Base-by-base conservation (phyloP, 2,329 filamentous ascomycete genomes). In the Colletotrichum zoysiae region DNA sequence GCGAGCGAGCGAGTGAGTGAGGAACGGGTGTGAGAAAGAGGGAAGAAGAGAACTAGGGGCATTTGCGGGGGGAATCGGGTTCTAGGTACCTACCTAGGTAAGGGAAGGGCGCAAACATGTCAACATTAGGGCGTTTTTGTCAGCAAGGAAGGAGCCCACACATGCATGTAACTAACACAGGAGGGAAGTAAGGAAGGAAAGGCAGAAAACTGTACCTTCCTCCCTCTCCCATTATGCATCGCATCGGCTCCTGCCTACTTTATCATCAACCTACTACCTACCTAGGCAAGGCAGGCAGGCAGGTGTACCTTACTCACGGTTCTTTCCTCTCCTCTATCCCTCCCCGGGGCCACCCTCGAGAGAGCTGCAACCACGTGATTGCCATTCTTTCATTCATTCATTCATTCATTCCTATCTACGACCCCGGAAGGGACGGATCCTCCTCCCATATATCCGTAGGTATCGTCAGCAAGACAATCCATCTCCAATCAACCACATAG, bases 91-190 rank as follows among this genome's bases (percentile, higher is more conserved):
- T 26, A n/a, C n/a, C n/a, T n/a, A n/a, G n/a, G n/a, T n/a, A 26
- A 26, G 26, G 26, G 26, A 64, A 64, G 61, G 48, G 61, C 61
- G 61, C 38, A 38, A 40, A 20, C 33, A 44, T 44, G 61, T 42
- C 60, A 63, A 40, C 38, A 40, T 35, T 46, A 12, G 33, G 20
- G 60, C 48, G 60, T 55, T 16, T 11, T 63, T 63, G 60, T 63
- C 60, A 26, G 1, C 33, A 30, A 53, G 18, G 38, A 40, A 53
- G 18, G 38, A 40, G 38, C 38, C 38, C 26, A 26, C 3, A 26
- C 26, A 26, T 26, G 26, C 14, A 30, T 30, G 30, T 42, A 26
- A 48, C 18, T 11, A 61, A 16, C 26, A 48, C 42, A 3, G 2
- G 11, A 23, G 5, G 5, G 18, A 23, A 4, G 33, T 20, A 23